phyloP scores from a whole-genome alignment of 148 eudicot species.

The Spergularia bocconei region DNA sequence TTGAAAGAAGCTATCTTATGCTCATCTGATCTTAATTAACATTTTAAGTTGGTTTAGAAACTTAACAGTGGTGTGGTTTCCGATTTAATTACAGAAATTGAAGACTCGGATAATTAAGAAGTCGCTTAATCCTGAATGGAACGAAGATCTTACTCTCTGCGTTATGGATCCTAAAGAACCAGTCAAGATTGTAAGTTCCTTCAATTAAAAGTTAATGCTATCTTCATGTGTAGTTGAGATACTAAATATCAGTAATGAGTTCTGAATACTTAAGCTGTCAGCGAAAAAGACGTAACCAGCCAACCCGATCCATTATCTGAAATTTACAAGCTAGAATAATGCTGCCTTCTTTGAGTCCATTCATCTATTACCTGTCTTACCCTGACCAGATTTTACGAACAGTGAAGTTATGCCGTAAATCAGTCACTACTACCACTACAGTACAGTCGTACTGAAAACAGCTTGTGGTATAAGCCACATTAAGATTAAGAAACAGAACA shows the following conservation, averaged over 20 bases:
- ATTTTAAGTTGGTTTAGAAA: background rate
- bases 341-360: too few relatives aligned
- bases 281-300: too few relatives aligned
- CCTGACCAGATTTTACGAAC: too few relatives aligned
- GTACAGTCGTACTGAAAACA: too few relatives aligned
- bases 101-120: conserved; percentile 10
- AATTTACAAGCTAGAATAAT: too few relatives aligned
- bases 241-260: background rate
- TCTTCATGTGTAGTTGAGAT: background rate
- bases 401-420: too few relatives aligned
- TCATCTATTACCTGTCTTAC: too few relatives aligned
- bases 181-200: conserved; percentile 19
- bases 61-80: background rate
- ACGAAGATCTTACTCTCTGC: conserved; percentile 19
- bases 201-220: background rate
- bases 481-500: too few relatives aligned
- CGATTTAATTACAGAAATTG: conserved; percentile 19
- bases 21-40: too few relatives aligned
- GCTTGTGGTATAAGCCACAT: too few relatives aligned
- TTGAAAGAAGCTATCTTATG: background rate
- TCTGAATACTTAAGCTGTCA: background rate
- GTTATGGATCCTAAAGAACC: conserved; percentile 16
- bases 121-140: conserved; percentile 22
- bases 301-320: too few relatives aligned
- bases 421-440: too few relatives aligned